Conservation (phyloP, 495 filamentous ascomycete genomes). For the Neurospora sp. region DNA sequence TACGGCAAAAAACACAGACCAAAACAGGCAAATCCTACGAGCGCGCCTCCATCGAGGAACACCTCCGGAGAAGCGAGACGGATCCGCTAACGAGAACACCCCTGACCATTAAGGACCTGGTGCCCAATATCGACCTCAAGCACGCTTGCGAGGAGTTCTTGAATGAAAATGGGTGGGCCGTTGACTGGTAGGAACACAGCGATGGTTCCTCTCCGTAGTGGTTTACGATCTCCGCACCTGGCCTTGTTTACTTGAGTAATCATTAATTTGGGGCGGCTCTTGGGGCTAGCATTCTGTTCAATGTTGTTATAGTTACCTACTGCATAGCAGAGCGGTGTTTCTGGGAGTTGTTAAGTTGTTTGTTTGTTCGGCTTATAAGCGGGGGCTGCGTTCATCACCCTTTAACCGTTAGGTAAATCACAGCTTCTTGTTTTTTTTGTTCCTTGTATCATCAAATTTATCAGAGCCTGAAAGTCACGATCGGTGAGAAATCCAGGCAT, state of each 20-base stretch:
- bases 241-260: background rate
- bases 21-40: slow-evolving; percentile 86
- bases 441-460: background rate
- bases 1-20: slow-evolving; percentile 37
- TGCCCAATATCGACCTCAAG: slow-evolving; percentile 76
- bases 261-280: background rate
- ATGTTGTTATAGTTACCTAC: background rate
- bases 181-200: slow-evolving; percentile 59
- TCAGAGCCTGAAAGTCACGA: background rate
- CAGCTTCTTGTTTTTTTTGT: background rate
- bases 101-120: slow-evolving; percentile 58
- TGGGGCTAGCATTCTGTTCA: background rate
- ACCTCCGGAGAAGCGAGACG: slow-evolving; percentile 60
- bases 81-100: slow-evolving; percentile 81
- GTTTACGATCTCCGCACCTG: background rate
- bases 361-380: background rate
- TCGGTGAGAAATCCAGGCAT: background rate
- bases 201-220: background rate
- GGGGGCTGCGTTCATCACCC: background rate
- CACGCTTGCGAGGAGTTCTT: slow-evolving; percentile 79
- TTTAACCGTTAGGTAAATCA: background rate
- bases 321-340: background rate
- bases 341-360: background rate
- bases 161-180: slow-evolving; percentile 84
- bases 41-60: slow-evolving; percentile 75